Percentiles rank a stretch among this genome's conserved stretches.
Conservation (phyloP, 148 eudicot genomes). For the Fagopyrum esculentum region DNA sequence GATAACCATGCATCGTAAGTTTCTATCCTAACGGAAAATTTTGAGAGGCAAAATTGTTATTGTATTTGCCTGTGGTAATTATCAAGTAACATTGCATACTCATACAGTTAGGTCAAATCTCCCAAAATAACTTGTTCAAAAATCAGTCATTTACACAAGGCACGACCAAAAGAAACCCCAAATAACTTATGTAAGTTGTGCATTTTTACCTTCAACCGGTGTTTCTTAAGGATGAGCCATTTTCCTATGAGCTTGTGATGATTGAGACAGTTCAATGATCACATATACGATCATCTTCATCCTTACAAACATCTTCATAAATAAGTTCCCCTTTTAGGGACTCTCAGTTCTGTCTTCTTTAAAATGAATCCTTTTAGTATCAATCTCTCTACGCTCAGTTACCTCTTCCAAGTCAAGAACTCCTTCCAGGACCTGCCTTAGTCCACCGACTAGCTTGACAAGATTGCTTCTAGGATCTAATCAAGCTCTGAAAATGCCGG, state of each 20-base stretch:
- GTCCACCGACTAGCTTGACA: slow-evolving; percentile 41
- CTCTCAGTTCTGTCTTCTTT: slow-evolving; percentile 26
- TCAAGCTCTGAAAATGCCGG: slow-evolving; percentile 75
- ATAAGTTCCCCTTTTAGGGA: slow-evolving; percentile 38
- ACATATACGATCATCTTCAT: slow-evolving; percentile 36
- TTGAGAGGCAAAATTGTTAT: neutral
- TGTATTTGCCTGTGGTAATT: neutral
- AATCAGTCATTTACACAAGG: neutral
- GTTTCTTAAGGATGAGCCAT: too few species aligned
- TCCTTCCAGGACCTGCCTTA: slow-evolving; percentile 85
- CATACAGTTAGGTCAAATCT: neutral
- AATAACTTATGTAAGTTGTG: too few species aligned
- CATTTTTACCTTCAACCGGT: too few species aligned
- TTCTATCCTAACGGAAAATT: slow-evolving; percentile 9
- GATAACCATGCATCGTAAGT: slow-evolving; percentile 54
- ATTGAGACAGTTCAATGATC: slow-evolving; percentile 34
- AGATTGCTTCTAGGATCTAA: slow-evolving; percentile 51
- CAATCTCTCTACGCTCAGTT: slow-evolving; percentile 59
- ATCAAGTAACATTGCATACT: neutral
- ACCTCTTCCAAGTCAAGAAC: slow-evolving; percentile 87
- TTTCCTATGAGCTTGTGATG: slow-evolving; percentile 28
- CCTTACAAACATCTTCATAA: slow-evolving; percentile 60
- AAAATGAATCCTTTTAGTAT: slow-evolving; percentile 18
- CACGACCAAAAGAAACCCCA: neutral
- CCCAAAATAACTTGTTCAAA: too few species aligned